phyloP scores from a whole-genome alignment of 805 yeast species.

The Candida schatavii region DNA sequence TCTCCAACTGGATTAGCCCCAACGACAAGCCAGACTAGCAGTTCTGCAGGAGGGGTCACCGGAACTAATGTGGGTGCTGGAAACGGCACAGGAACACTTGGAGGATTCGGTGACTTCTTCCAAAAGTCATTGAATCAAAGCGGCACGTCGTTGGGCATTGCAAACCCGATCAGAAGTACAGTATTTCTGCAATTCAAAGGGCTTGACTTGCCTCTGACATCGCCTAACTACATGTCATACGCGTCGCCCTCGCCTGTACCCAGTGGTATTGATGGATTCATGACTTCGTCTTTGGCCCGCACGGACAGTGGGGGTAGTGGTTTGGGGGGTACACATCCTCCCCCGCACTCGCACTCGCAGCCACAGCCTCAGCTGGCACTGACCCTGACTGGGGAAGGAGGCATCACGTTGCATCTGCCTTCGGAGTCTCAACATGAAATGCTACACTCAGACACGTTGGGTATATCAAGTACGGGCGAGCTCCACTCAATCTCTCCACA shows the following conservation, averaged over 20 bases:
- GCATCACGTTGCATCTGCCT: constrained; percentile 4
- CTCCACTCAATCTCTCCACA: constrained; percentile 3
- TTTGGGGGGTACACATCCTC: too few species aligned
- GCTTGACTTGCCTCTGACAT: constrained; percentile 5
- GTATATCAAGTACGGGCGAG: background rate
- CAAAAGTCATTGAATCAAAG: constrained; percentile 9
- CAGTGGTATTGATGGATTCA: constrained; percentile 6
- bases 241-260: constrained; percentile 4
- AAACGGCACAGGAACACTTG: background rate
- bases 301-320: background rate
- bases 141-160: constrained; percentile 8
- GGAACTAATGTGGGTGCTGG: background rate
- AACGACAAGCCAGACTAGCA: too few species aligned
- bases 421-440: constrained; percentile 1
- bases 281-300: constrained; percentile 7
- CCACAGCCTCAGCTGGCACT: too few species aligned
- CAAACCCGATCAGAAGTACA: constrained; percentile 1
- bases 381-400: background rate
- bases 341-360: too few species aligned
- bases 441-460: constrained; percentile 1
- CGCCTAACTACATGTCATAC: constrained; percentile 3
- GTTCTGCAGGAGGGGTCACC: background rate
- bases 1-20: background rate
- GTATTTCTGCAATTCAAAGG: constrained; percentile 5
- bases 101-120: constrained; percentile 10